Evolutionary conservation across 352 stramenopile species (phyloP), one percentile per base, ranked within the genome.

Genomic region (Phytophthora aleatoria): DNA sequence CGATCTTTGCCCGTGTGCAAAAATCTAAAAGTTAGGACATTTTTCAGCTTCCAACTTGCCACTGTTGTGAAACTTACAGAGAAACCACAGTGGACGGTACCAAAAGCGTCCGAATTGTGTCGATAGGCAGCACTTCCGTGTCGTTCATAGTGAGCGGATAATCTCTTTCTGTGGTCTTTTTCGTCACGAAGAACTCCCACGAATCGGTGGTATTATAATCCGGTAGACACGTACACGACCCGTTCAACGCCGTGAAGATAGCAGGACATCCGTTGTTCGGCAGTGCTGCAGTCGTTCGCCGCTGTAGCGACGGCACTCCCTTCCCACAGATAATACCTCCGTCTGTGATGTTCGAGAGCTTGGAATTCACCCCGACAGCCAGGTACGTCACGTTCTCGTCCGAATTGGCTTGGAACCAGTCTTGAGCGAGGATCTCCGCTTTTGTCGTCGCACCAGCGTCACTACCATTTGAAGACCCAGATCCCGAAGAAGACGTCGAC

Each of bases 161-260:
- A 10, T 47, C 39, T 2, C 24, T 59, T 5, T 74, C 50, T 9
- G 13, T 42, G 0, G 27, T 66, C 15, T 39, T 61, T 35, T 39
- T 54, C 2, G 57, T 71, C 27, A 80, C 55, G 24, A 69, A 70
- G 33, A 81, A 81, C 56, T 71, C 44, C 71, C 73, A 81, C 1
- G 55, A 44, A 1, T 73, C 57, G 1, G 50, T 38, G 3, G 47
- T 43, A 9, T 30, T 52, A 64, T 72, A 81, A 6, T 61, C 60
- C 7, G 50, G 39, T 26, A 86, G 51, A 53, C 77, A 86, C 24
- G 77, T 83, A 42, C 77, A 86, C 20, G 72, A 82, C 2, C 68
- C 74, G 31, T 77, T 80, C n/a, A 73, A 41, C 5, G 41, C 55
- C 27, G 61, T 76, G 49, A 79, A 78, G 13, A 71, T 61, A 4